Evolutionary conservation across 129 eudicot genomes (phyloP).

Genomic region (Artemisia argyi): DNA sequence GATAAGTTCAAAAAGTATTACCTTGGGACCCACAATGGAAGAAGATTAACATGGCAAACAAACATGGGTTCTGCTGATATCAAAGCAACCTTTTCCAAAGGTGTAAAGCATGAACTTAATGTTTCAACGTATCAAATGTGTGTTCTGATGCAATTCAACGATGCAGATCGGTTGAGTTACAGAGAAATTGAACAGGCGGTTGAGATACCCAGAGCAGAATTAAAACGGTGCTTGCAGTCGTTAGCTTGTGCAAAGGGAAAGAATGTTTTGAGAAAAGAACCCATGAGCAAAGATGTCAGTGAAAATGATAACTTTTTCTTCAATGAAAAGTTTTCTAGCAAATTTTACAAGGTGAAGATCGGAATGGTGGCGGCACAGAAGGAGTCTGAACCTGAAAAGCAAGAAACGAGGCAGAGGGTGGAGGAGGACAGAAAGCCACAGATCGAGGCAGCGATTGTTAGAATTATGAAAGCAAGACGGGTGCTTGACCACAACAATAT

Average conservation of each 20-base stretch:
- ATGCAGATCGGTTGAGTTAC: slow-evolving; percentile 34
- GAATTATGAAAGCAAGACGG: slow-evolving; percentile 52
- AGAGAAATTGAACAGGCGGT: slow-evolving; percentile 52
- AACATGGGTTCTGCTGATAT: slow-evolving; percentile 47
- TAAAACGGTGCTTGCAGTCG: too few species aligned
- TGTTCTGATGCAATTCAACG: slow-evolving; percentile 49
- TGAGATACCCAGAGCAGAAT: slow-evolving; percentile 28
- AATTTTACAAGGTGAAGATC: slow-evolving; percentile 47
- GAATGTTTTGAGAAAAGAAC: too few species aligned
- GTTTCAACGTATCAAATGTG: slow-evolving; percentile 56
- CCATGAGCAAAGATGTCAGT: too few species aligned
- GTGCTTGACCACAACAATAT: slow-evolving; percentile 55
- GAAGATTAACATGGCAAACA: slow-evolving; percentile 41
- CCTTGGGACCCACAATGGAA: too few species aligned
- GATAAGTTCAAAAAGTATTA: too few species aligned
- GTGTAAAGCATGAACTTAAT: slow-evolving; percentile 46
- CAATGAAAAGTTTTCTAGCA: slow-evolving; percentile 39
- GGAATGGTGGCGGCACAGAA: slow-evolving; percentile 57
- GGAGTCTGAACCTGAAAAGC: slow-evolving; percentile 49
- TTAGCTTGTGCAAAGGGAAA: too few species aligned
- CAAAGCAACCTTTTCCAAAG: slow-evolving; percentile 33
- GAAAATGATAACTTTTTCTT: slow-evolving; percentile 34
- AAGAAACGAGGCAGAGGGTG: slow-evolving; percentile 57
- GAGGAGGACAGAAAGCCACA: slow-evolving; percentile 65
- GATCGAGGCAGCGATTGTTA: slow-evolving; percentile 55